Evolutionary conservation across 129 eudicot species (phyloP).

Genomic region (Mikania micrantha): DNA sequence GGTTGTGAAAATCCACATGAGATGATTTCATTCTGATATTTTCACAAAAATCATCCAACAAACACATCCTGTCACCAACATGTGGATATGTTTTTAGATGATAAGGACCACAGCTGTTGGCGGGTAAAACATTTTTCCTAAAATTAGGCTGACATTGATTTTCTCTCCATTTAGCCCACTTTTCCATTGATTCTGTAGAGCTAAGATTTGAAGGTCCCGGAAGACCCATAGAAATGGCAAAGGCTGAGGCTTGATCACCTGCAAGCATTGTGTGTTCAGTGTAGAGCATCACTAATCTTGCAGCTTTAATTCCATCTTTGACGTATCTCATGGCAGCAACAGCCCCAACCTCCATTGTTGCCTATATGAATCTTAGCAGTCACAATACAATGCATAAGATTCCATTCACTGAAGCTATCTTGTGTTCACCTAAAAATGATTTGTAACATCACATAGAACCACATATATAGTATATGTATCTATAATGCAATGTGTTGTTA

Average conservation of each 20-base stretch:
- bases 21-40: constrained; percentile 18
- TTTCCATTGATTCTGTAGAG: constrained; percentile 70
- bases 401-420: not conserved
- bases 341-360: constrained; percentile 98
- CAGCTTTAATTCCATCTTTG: constrained; percentile 81
- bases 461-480: not conserved
- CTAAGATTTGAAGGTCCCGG: constrained; percentile 87
- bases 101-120: constrained; percentile 79
- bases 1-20: constrained; percentile 48
- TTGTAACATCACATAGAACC: not conserved
- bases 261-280: constrained; percentile 92
- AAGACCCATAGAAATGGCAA: constrained; percentile 96
- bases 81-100: constrained; percentile 18
- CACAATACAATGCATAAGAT: constrained; percentile 12
- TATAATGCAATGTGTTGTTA: constrained; percentile 30
- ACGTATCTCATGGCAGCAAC: constrained; percentile 93
- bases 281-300: constrained; percentile 77
- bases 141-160: constrained; percentile 85
- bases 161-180: constrained; percentile 80
- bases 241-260: constrained; percentile 84
- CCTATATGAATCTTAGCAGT: constrained; percentile 68
- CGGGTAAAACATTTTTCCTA: constrained; percentile 58
- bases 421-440: not conserved
- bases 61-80: constrained; percentile 27
- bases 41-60: constrained; percentile 14